Evolutionary conservation across 352 stramenopile genomes (phyloP).

Genomic region (Globisporangium echinulatum): DNA sequence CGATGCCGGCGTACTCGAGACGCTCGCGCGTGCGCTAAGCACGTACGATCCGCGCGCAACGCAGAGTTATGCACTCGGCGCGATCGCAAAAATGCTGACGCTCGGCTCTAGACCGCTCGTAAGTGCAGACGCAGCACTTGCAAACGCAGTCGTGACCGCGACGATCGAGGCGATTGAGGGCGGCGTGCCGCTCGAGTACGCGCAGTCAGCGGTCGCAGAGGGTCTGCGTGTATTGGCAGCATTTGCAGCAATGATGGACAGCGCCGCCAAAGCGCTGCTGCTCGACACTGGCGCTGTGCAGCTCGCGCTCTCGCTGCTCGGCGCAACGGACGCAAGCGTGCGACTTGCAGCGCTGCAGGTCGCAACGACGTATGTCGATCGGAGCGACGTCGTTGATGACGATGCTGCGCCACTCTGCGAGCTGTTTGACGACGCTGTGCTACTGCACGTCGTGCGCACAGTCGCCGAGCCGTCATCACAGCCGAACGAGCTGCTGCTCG

Average conservation of each 20-base stretch:
- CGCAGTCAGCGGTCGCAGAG: conserved; percentile 30
- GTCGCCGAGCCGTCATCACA: conserved; percentile 33
- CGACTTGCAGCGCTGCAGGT: conserved; percentile 41
- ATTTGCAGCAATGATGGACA: conserved; percentile 25
- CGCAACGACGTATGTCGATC: conserved; percentile 28
- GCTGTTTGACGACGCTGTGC: conserved; percentile 22
- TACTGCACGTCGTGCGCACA: conserved; percentile 43
- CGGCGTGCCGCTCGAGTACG: conserved; percentile 23
- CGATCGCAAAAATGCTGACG: conserved; percentile 24
- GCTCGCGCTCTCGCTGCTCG: conserved; percentile 35
- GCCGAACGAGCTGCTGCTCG: conserved; percentile 22
- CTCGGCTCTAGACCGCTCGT: conserved; percentile 4
- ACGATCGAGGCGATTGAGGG: conserved; percentile 30
- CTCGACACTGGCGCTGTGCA: conserved; percentile 30
- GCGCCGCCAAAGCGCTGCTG: conserved; percentile 27
- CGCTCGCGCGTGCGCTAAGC: conserved; percentile 28
- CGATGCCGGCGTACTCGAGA: conserved; percentile 43
- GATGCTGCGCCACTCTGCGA: conserved; percentile 18
- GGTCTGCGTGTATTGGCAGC: conserved; percentile 42
- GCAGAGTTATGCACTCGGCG: conserved; percentile 37
- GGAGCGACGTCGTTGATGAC: conserved; percentile 21
- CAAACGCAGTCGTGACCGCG: conserved; percentile 15
- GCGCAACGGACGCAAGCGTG: conserved; percentile 27
- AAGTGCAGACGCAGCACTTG: conserved; percentile 9
- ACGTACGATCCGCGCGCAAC: conserved; percentile 28